These are phyloP conservation scores for Taiwanofungus camphoratus DNA, from an alignment of 1,284 basidiomycete species.

Conservation along the genomic window DNA sequence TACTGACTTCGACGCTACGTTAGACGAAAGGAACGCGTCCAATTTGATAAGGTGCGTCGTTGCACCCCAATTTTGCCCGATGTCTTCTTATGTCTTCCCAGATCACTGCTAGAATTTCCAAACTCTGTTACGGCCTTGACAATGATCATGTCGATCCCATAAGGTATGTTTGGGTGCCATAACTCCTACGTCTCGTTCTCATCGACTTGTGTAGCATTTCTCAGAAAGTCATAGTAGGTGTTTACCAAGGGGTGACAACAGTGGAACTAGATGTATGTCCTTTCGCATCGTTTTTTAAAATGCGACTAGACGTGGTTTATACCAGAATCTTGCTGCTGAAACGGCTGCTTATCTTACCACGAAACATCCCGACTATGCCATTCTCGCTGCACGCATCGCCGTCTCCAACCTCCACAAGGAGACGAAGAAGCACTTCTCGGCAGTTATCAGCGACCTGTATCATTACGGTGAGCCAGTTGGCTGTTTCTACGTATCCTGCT, in stretches of 20 bases:
- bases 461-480: conserved; percentile 63
- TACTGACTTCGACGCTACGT: conserved; percentile 16
- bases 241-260: conserved; percentile 95
- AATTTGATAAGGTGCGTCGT: conserved; percentile 74
- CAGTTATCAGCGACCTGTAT: conserved; percentile 89
- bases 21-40: conserved; percentile 81
- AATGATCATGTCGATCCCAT: conserved; percentile 91
- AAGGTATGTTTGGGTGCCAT: conserved; percentile 69
- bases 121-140: conserved; percentile 97
- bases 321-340: conserved; percentile 88
- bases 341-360: conserved; percentile 98
- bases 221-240: conserved; percentile 93
- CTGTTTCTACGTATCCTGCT: not conserved
- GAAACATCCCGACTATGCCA: conserved; percentile 95
- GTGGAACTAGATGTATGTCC: conserved; percentile 88
- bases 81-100: conserved; percentile 32
- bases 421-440: conserved; percentile 95
- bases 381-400: conserved; percentile 96
- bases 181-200: too few species aligned
- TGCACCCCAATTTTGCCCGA: conserved; percentile 9
- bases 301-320: conserved; percentile 1
- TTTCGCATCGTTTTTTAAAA: not conserved
- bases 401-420: conserved; percentile 99
- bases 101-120: conserved; percentile 90
- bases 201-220: conserved; percentile 52